A percentile compares a stretch with the other conserved stretches of the same genome.
Conservation (phyloP, 345 rosid genomes). For the Reutealis trisperma region DNA sequence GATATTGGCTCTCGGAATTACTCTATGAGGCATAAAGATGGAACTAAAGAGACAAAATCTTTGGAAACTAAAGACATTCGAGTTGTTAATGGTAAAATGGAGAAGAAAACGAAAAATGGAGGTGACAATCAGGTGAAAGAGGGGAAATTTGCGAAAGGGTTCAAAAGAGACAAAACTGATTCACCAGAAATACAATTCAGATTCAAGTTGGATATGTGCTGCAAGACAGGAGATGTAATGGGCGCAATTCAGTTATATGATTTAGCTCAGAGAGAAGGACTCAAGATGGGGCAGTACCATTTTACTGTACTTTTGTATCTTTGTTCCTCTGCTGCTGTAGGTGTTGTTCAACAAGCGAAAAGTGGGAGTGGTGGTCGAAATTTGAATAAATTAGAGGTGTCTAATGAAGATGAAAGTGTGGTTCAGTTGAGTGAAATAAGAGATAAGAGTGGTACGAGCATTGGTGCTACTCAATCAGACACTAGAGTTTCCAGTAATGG, state of each 20-base stretch:
- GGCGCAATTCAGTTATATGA: slow-evolving; percentile 57
- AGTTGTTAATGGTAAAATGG: slow-evolving; percentile 6
- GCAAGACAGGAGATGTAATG: slow-evolving; percentile 56
- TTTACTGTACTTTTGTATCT: slow-evolving; percentile 58
- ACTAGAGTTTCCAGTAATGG: slow-evolving; percentile 4
- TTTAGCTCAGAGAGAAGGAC: slow-evolving; percentile 44
- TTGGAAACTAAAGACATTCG: slow-evolving; percentile 7
- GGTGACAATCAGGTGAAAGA: slow-evolving; percentile 21
- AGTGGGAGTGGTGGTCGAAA: slow-evolving; percentile 47
- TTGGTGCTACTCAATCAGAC: slow-evolving; percentile 9
- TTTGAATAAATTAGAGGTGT: slow-evolving; percentile 23
- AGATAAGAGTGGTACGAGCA: slow-evolving; percentile 5
- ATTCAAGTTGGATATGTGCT: slow-evolving; percentile 55
- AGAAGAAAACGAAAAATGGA: slow-evolving; percentile 13
- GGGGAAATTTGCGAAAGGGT: slow-evolving; percentile 22
- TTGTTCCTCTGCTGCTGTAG: slow-evolving; percentile 72
- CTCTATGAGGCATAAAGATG: slow-evolving; percentile 23
- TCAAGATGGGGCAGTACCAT: slow-evolving; percentile 50
- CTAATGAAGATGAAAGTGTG: slow-evolving; percentile 19
- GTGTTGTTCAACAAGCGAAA: slow-evolving; percentile 63
- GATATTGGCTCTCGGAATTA: slow-evolving; percentile 27
- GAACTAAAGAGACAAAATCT: slow-evolving; percentile 1
- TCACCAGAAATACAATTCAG: slow-evolving; percentile 28
- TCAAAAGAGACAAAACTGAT: slow-evolving; percentile 36
- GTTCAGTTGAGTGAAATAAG: slow-evolving; percentile 10